Evolutionary conservation across 2,329 filamentous ascomycete genomes (phyloP).

Genomic region (Fusarium domesticum): DNA sequence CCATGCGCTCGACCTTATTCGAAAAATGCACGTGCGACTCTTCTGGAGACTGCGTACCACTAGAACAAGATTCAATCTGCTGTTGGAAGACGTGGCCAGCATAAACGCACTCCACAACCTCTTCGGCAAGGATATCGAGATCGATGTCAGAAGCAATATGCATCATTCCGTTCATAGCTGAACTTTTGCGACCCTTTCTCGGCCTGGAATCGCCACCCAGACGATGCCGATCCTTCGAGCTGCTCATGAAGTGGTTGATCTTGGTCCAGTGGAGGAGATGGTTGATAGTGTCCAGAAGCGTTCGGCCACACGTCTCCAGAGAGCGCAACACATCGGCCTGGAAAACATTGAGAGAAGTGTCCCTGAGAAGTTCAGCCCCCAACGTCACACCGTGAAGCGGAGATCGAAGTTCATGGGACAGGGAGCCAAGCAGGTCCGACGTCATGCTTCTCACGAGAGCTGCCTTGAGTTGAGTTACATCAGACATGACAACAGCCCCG

Average conservation of each 20-base stretch:
- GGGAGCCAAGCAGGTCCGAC: conserved; percentile 56
- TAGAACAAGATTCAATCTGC: conserved; percentile 13
- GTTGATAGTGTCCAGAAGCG: conserved; percentile 53
- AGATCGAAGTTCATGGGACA: conserved; percentile 60
- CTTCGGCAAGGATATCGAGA: conserved; percentile 43
- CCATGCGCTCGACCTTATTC: conserved; percentile 13
- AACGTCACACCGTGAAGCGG: conserved; percentile 60
- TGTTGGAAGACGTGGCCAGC: conserved; percentile 35
- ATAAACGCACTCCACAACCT: conserved; percentile 47
- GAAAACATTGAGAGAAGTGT: conserved; percentile 46
- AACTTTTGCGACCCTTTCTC: conserved; percentile 2
- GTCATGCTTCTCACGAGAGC: conserved; percentile 45
- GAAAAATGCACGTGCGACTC: conserved; percentile 1
- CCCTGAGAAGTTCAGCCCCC: conserved; percentile 50
- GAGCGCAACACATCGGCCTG: conserved; percentile 48
- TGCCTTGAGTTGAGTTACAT: conserved; percentile 46
- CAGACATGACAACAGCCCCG: conserved; percentile 54
- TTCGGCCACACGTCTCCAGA: conserved; percentile 49
- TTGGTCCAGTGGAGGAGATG: conserved; percentile 54
- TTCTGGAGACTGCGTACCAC: not conserved
- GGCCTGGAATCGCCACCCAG: not conserved
- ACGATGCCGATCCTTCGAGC: not conserved
- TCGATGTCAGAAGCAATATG: conserved; percentile 12
- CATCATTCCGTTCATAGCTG: conserved; percentile 15
- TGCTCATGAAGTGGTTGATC: conserved; percentile 42